Evolutionary conservation across 2,329 filamentous ascomycete genomes (phyloP).

Genomic region (Alternaria viburni): DNA sequence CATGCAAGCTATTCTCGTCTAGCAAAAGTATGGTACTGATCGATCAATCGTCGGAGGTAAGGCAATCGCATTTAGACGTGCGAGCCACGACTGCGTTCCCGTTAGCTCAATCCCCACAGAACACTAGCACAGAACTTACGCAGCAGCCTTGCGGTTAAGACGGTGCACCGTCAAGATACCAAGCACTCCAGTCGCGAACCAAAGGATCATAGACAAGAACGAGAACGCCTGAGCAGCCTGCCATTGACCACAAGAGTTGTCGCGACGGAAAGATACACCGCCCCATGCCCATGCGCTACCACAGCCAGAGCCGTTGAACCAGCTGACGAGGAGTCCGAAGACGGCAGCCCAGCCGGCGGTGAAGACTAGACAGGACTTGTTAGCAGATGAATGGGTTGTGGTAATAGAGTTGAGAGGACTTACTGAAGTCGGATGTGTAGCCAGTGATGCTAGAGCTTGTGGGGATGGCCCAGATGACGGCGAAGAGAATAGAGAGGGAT

Average conservation of each 20-base stretch:
- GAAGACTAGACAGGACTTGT: conserved; percentile 53
- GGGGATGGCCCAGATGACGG: conserved; percentile 74
- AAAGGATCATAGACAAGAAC: conserved; percentile 74
- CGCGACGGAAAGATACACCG: conserved; percentile 47
- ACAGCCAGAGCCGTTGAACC: conserved; percentile 31
- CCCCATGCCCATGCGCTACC: conserved; percentile 60
- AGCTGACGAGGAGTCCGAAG: conserved; percentile 50
- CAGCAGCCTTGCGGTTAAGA: conserved; percentile 13
- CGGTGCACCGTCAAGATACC: conserved; percentile 30
- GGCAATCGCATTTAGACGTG: neutral
- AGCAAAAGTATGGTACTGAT: neutral
- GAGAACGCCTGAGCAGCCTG: conserved; percentile 74
- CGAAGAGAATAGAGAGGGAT: conserved; percentile 70
- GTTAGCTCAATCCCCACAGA: neutral
- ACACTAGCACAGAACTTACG: conserved; percentile 5
- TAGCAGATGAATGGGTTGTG: neutral
- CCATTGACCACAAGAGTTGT: conserved; percentile 68
- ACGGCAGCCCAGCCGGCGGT: conserved; percentile 70
- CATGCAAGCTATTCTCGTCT: too few species aligned
- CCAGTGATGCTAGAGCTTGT: conserved; percentile 71
- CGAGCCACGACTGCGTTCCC: neutral
- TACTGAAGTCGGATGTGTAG: conserved; percentile 70
- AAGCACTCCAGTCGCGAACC: conserved; percentile 63
- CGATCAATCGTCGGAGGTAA: neutral
- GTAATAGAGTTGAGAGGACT: neutral